These are phyloP conservation scores for Dimocarpus longan DNA, from an alignment of 345 rosid species.

Conservation along the genomic window DNA sequence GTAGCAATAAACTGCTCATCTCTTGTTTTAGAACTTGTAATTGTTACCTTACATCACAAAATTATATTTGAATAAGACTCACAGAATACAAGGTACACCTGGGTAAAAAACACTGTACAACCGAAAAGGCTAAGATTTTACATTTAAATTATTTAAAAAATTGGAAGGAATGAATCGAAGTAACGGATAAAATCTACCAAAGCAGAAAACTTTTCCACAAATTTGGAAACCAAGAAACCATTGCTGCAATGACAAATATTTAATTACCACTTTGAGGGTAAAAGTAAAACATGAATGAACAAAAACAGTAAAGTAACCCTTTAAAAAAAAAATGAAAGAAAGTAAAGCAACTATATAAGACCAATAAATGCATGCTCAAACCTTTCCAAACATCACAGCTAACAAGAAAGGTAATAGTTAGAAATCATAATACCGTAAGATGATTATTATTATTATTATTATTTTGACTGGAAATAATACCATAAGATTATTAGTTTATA, in stretches of 20 bases:
- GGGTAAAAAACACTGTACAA: not conserved
- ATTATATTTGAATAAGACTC: not conserved
- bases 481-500: not conserved
- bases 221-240: not conserved
- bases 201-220: not conserved
- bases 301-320: not conserved
- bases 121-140: not conserved
- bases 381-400: not conserved
- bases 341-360: not conserved
- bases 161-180: not conserved
- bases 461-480: not conserved
- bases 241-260: not conserved
- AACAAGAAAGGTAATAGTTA: not conserved
- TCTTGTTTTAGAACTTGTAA: not conserved
- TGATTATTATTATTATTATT: too few relatives aligned
- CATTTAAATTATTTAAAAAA: not conserved
- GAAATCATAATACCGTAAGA: slow-evolving; percentile 6
- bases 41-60: not conserved
- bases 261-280: not conserved
- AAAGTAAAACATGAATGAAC: not conserved
- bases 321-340: too few relatives aligned
- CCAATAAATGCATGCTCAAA: not conserved
- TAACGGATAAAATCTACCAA: not conserved
- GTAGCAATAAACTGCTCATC: not conserved
- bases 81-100: not conserved